Evolutionary conservation across 768 basidiomycete genomes (phyloP).

Genomic region (Agaricus blazei): DNA sequence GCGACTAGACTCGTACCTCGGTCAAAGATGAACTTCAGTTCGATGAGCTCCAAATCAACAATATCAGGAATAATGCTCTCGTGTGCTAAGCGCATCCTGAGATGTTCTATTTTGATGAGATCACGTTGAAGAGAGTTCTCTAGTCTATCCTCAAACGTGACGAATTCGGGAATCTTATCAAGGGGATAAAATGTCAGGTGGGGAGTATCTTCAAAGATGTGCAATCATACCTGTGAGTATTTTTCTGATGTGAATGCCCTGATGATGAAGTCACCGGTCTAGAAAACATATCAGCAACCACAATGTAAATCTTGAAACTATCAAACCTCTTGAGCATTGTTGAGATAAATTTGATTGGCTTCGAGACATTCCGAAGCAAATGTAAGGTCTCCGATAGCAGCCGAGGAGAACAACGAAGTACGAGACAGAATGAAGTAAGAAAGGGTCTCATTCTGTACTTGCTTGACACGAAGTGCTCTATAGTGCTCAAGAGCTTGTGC

Average conservation of each 20-base stretch:
- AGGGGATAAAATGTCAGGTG: not conserved
- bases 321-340: conserved; percentile 72
- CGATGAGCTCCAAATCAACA: conserved; percentile 79
- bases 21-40: conserved; percentile 79
- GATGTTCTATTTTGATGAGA: conserved; percentile 75
- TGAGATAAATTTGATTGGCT: conserved; percentile 75
- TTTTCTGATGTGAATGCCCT: conserved; percentile 77
- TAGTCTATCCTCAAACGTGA: conserved; percentile 71
- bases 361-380: conserved; percentile 73
- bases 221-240: conserved; percentile 62
- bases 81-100: conserved; percentile 77
- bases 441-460: conserved; percentile 85
- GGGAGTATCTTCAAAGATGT: not conserved
- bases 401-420: conserved; percentile 73
- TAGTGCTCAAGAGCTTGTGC: conserved; percentile 76
- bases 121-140: conserved; percentile 86
- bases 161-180: conserved; percentile 75
- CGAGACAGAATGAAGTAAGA: conserved; percentile 80
- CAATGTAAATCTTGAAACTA: not conserved
- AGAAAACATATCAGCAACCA: not conserved
- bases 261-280: conserved; percentile 79
- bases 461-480: conserved; percentile 70
- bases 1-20: conserved; percentile 41
- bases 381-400: conserved; percentile 71
- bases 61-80: conserved; percentile 67